phyloP scores from a whole-genome alignment of 2,329 filamentous ascomycete species.

The Clarireedia sp. region DNA sequence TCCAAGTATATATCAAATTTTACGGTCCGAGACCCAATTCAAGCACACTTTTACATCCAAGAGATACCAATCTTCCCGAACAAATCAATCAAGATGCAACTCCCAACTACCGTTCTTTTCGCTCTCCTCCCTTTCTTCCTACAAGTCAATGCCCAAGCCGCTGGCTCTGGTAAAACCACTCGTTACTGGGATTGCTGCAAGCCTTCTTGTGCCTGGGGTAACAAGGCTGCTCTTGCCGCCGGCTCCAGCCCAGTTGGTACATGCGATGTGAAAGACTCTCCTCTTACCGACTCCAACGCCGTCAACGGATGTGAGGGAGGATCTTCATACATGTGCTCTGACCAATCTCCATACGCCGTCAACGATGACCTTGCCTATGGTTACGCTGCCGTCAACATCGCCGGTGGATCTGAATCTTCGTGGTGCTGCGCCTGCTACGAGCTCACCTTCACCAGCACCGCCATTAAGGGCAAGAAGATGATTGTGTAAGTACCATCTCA shows the following conservation, averaged over 20 bases:
- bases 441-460: constrained; percentile 38
- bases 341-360: constrained; percentile 55
- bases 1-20: neutral
- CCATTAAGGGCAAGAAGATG: constrained; percentile 52
- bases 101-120: constrained; percentile 15
- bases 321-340: constrained; percentile 46
- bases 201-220: constrained; percentile 54
- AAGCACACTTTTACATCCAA: neutral
- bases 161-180: constrained; percentile 27
- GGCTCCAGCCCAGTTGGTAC: constrained; percentile 22
- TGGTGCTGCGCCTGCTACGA: constrained; percentile 63
- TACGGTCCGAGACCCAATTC: constrained; percentile 2
- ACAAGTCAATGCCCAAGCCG: constrained; percentile 16
- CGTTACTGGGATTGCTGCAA: constrained; percentile 65
- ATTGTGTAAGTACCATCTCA: constrained; percentile 35
- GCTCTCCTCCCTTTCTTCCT: constrained; percentile 26
- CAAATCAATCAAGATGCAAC: constrained; percentile 9
- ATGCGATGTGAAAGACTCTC: constrained; percentile 41
- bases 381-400: constrained; percentile 49
- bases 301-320: constrained; percentile 42
- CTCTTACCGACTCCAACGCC: constrained; percentile 39
- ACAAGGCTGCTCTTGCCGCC: constrained; percentile 43
- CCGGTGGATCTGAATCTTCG: constrained; percentile 44
- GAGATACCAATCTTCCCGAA: neutral
- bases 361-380: constrained; percentile 51